These are phyloP conservation scores for Talaromyces nanjingensis DNA, from an alignment of 495 filamentous ascomycete genomes.

Conservation along the genomic window DNA sequence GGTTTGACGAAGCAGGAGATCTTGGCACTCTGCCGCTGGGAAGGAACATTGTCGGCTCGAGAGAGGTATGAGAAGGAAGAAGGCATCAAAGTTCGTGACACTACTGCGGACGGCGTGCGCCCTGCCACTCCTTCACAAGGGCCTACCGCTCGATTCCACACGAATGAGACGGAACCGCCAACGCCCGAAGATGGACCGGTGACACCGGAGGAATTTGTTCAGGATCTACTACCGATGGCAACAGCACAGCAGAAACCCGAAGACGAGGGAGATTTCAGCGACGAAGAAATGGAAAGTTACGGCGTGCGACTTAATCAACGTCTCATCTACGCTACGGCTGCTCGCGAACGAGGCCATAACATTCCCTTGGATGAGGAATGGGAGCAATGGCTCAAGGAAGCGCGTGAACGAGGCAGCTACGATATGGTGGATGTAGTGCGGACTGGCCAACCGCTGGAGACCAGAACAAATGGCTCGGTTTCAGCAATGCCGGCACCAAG, in stretches of 20 bases:
- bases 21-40: constrained; percentile 75
- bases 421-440: constrained; percentile 39
- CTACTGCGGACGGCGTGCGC: constrained; percentile 62
- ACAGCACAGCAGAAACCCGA: constrained; percentile 18
- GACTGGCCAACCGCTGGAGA: constrained; percentile 28
- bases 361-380: constrained; percentile 69
- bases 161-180: constrained; percentile 25
- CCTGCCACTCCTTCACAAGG: constrained; percentile 25
- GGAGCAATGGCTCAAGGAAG: constrained; percentile 83
- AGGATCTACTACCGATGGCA: neutral
- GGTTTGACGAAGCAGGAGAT: constrained; percentile 74
- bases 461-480: constrained; percentile 20
- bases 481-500: constrained; percentile 14
- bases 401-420: constrained; percentile 53
- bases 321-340: constrained; percentile 60
- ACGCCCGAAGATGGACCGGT: constrained; percentile 16
- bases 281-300: constrained; percentile 63
- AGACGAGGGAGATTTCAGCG: constrained; percentile 55
- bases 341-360: constrained; percentile 55
- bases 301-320: constrained; percentile 66
- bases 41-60: constrained; percentile 86
- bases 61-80: constrained; percentile 78
- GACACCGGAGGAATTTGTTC: neutral
- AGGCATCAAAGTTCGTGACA: constrained; percentile 65
- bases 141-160: constrained; percentile 28